Evolutionary conservation across 306 rosid species (phyloP).

Genomic region (Castanospermum australe): DNA sequence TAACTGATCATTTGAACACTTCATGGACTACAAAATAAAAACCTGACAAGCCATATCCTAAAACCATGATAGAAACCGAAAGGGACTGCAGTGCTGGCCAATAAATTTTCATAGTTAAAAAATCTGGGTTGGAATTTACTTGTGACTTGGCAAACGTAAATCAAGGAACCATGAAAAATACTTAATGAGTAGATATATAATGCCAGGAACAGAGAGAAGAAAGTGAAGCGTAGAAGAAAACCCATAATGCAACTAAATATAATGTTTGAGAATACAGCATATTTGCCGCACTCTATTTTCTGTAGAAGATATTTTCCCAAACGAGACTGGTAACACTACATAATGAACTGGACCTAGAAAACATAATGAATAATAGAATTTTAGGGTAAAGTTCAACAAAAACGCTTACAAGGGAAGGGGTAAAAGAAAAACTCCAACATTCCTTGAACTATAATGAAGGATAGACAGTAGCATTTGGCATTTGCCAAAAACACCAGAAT

Average conservation of each 20-base stretch:
- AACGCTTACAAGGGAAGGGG: neutral
- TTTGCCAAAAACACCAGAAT: slow-evolving; percentile 42
- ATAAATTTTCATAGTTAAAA: too few relatives aligned
- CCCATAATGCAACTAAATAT: neutral
- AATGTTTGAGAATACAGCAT: neutral
- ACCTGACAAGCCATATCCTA: too few relatives aligned
- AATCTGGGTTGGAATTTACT: too few relatives aligned
- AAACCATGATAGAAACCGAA: too few relatives aligned
- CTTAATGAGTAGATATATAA: neutral
- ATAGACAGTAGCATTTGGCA: slow-evolving; percentile 25
- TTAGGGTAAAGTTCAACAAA: neutral
- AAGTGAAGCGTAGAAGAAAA: neutral
- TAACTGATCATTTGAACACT: too few relatives aligned
- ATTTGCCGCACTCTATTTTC: neutral
- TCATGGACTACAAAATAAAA: too few relatives aligned
- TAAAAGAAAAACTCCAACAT: neutral
- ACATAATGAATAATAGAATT: neutral
- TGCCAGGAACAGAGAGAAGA: neutral
- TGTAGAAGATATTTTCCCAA: neutral
- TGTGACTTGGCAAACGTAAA: too few relatives aligned
- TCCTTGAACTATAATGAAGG: neutral
- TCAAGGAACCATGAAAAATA: neutral
- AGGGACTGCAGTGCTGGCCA: too few relatives aligned
- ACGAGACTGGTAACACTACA: neutral
- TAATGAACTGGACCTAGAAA: neutral